Conservation (phyloP, 352 stramenopile genomes). For the Phytophthora melonis region DNA sequence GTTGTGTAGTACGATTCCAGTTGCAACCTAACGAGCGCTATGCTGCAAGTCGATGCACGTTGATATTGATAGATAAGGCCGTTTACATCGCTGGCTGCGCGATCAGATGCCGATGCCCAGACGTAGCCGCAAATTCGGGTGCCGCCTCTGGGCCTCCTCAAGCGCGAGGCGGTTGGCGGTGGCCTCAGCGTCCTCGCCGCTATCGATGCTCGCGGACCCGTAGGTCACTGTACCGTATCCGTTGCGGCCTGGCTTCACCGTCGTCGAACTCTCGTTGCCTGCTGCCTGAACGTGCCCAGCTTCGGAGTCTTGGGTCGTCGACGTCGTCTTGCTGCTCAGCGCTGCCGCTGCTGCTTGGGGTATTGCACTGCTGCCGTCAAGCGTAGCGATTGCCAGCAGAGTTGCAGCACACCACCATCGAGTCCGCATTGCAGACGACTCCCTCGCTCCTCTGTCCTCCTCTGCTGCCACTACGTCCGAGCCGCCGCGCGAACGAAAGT, state of each 20-base stretch:
- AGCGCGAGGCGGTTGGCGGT: conserved; percentile 32
- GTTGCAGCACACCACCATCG: conserved; percentile 12
- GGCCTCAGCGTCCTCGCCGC: conserved; percentile 14
- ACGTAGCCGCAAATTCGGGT: conserved; percentile 40
- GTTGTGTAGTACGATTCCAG: too few species aligned
- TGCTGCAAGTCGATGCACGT: too few species aligned
- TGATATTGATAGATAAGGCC: background rate
- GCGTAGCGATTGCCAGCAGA: conserved; percentile 8
- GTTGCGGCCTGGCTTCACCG: conserved; percentile 37
- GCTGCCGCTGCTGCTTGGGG: background rate
- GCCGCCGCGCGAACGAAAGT: conserved; percentile 12
- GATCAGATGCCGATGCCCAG: conserved; percentile 42
- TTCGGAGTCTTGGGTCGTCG: conserved; percentile 2
- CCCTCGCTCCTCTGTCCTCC: background rate
- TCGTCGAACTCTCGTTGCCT: background rate
- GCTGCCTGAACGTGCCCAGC: conserved; percentile 26
- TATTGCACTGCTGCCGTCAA: conserved; percentile 4
- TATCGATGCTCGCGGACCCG: conserved; percentile 22
- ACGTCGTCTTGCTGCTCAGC: background rate
- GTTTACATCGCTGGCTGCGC: conserved; percentile 3
- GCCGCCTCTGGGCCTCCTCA: conserved; percentile 28
- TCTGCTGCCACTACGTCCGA: background rate
- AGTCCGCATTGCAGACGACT: conserved; percentile 9
- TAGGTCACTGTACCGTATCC: conserved; percentile 49
- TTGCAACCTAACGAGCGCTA: too few species aligned